Evolutionary conservation across 306 rosid species (phyloP), one percentile per base, ranked within the genome.

Genomic region (Prinsepia uniflora): DNA sequence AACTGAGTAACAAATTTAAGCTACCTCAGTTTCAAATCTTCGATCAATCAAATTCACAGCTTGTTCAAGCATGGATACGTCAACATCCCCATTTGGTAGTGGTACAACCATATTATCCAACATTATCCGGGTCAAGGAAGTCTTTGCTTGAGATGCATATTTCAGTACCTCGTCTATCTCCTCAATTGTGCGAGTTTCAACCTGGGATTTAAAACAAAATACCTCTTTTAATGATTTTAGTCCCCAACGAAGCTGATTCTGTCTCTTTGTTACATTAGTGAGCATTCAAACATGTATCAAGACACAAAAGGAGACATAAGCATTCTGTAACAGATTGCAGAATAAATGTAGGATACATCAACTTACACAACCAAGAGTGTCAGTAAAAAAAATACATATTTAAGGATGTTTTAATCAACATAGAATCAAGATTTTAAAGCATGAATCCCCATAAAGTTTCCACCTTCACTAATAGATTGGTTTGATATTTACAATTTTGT

Each of bases 61-160:
- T 78, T 89, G 89, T 79, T 83, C 79, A 45, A 94, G 96, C 98
- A 89, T 84, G 75, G 87, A 80, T 62, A 86, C 86, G 41, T 94
- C 96, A 54, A 94, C 87, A 62, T 90, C 88, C 5, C 92, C 96
- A 63, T 87, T 79, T 22, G 87, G 81, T 69, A 86, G 80, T 50
- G 97, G 97, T 55, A 84, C 85, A 71, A 94, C 97, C 98, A 94
- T 94, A 77, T 94, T 90, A 77, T 94, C 98, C 94, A 94, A 83
- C 98, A 94, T 90, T 73, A 90, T 87, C 69, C 92, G 82, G 73
- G 90, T 90, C 83, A 94, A 75, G 68, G 83, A 84, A 45, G 98
- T 91, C 80, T 86, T 83, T 63, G 89, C 81, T 79, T 89, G 86
- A 55, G 88, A 79, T 58, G 98, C 89, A 74, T 87, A 86, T 61